Evolutionary conservation across 257 asterid species (phyloP).

Genomic region (Primulina huaijiensis): DNA sequence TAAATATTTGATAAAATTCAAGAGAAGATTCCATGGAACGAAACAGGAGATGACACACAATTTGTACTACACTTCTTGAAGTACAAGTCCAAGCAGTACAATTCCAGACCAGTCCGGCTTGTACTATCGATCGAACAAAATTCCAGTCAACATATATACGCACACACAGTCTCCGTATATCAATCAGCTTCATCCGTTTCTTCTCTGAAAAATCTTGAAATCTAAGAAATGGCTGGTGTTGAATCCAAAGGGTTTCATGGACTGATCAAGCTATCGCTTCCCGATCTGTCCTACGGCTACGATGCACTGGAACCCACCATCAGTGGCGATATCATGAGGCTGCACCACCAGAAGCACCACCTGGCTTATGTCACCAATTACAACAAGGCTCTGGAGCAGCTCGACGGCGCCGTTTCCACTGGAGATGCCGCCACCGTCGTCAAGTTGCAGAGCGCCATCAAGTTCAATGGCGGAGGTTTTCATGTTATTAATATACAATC

Average conservation of each 20-base stretch:
- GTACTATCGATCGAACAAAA: neutral
- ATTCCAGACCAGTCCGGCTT: neutral
- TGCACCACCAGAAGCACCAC: slow-evolving; percentile 97
- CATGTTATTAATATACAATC: too few relatives aligned
- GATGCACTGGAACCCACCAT: slow-evolving; percentile 89
- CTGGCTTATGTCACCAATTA: slow-evolving; percentile 84
- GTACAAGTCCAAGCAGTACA: neutral
- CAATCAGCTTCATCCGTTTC: neutral
- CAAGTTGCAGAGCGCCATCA: slow-evolving; percentile 88
- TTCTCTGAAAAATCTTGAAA: slow-evolving; percentile 34
- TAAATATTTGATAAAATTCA: too few relatives aligned
- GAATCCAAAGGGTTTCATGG: slow-evolving; percentile 48
- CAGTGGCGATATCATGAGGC: slow-evolving; percentile 86
- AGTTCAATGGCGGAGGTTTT: slow-evolving; percentile 90
- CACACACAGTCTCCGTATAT: too few relatives aligned
- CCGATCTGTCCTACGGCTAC: slow-evolving; percentile 83
- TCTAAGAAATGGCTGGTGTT: neutral
- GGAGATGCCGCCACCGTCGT: slow-evolving; percentile 65
- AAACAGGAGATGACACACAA: too few relatives aligned
- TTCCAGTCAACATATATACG: too few relatives aligned
- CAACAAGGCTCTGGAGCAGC: slow-evolving; percentile 88
- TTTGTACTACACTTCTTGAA: neutral
- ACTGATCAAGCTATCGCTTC: slow-evolving; percentile 63
- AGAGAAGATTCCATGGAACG: too few relatives aligned
- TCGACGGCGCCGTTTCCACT: slow-evolving; percentile 57